phyloP scores from a whole-genome alignment of 106 monocot genomes.

The Iris macrosiphon region DNA sequence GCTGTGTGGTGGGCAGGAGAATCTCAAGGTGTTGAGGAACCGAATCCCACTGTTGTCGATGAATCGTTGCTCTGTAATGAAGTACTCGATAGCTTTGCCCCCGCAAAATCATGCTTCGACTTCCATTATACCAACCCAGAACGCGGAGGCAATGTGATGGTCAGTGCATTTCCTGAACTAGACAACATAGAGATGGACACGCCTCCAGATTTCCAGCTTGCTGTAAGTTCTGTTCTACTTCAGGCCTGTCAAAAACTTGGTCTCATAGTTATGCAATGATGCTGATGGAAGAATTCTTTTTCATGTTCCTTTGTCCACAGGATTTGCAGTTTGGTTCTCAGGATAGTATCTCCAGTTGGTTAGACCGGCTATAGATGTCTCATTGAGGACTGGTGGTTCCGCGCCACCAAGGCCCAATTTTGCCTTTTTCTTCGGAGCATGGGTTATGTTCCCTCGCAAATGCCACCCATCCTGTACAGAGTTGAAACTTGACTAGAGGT shows the following conservation, averaged over 20 bases:
- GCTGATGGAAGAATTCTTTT: not conserved
- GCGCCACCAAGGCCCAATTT: slow-evolving; percentile 3
- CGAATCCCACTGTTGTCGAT: slow-evolving; percentile 19
- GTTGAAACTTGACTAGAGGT: no score
- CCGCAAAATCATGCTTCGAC: slow-evolving; percentile 17
- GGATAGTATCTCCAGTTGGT: slow-evolving; percentile 56
- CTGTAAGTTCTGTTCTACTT: slow-evolving; percentile 31
- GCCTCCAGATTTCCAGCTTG: slow-evolving; percentile 64
- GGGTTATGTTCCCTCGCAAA: no score
- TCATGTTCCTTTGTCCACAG: slow-evolving; percentile 17
- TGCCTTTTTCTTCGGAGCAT: no score
- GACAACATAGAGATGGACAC: slow-evolving; percentile 40
- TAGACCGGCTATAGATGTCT: slow-evolving; percentile 37
- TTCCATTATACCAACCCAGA: not conserved
- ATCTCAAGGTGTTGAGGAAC: slow-evolving; percentile 47
- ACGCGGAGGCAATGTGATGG: not conserved
- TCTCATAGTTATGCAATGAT: not conserved
- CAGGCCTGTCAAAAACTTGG: not conserved
- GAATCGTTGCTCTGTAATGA: slow-evolving; percentile 68
- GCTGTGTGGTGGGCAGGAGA: slow-evolving; percentile 39
- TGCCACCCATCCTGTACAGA: no score
- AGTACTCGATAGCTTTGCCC: slow-evolving; percentile 48
- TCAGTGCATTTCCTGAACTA: slow-evolving; percentile 36
- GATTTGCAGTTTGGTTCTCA: slow-evolving; percentile 78
- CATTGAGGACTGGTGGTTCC: no score